phyloP scores from a whole-genome alignment of 2,329 filamentous ascomycete genomes.

The Venturia aucupariae region DNA sequence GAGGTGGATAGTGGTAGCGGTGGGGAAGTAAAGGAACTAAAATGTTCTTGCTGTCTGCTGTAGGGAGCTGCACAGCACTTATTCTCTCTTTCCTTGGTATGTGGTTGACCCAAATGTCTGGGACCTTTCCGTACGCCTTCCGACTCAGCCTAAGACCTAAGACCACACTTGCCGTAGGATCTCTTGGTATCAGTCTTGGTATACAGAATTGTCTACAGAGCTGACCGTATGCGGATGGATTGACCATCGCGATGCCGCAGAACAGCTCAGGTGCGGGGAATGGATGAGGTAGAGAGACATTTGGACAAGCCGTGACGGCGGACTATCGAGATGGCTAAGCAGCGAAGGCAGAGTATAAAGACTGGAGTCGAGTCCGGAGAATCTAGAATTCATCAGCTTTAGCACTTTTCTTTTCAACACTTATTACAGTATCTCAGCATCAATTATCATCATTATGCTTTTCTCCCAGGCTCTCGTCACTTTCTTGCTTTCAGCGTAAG shows the following conservation, averaged over 20 bases:
- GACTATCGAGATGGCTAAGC: not conserved
- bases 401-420: not conserved
- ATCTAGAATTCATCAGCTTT: not conserved
- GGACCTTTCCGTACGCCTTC: too few species aligned
- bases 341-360: not conserved
- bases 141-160: too few species aligned
- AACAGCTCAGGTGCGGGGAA: not conserved
- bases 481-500: constrained; percentile 5
- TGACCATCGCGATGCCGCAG: not conserved
- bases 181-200: too few species aligned
- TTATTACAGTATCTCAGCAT: not conserved
- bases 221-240: not conserved
- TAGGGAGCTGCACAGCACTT: not conserved
- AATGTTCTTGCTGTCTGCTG: not conserved
- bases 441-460: not conserved
- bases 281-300: not conserved
- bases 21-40: not conserved
- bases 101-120: too few species aligned
- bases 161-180: too few species aligned
- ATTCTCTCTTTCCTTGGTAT: not conserved
- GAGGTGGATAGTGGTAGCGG: not conserved
- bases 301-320: not conserved
- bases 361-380: not conserved
- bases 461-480: not conserved
- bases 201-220: not conserved